These are phyloP conservation scores for Hanseniaspora nectarophila DNA, from an alignment of 805 yeast species.

Conservation along the genomic window DNA sequence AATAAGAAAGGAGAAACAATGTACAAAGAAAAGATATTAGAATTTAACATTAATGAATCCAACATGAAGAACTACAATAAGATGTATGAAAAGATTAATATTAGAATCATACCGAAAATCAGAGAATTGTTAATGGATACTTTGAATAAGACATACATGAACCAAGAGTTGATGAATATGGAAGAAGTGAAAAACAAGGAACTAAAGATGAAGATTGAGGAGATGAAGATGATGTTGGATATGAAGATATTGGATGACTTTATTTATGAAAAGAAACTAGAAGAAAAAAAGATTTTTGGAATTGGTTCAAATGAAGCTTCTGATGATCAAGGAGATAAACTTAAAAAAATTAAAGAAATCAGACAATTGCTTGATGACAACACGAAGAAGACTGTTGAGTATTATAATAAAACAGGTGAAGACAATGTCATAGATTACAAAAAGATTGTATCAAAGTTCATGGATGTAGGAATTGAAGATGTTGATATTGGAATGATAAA, in stretches of 20 bases:
- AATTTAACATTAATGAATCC: background rate
- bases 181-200: constrained; percentile 15
- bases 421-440: constrained; percentile 37
- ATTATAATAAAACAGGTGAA: constrained; percentile 43
- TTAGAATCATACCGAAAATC: constrained; percentile 39
- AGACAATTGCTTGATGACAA: background rate
- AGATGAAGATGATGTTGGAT: constrained; percentile 8
- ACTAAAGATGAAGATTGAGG: background rate
- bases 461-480: constrained; percentile 13
- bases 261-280: background rate
- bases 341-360: background rate
- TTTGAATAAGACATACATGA: constrained; percentile 27
- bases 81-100: constrained; percentile 42
- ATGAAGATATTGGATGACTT: constrained; percentile 8
- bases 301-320: constrained; percentile 34
- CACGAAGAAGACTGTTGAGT: constrained; percentile 37
- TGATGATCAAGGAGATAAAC: background rate
- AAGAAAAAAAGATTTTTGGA: constrained; percentile 40
- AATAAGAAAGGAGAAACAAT: background rate
- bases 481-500: constrained; percentile 23
- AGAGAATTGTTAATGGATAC: constrained; percentile 38
- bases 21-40: background rate
- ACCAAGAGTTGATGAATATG: constrained; percentile 21
- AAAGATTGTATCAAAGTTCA: constrained; percentile 33
- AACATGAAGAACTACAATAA: constrained; percentile 42